A percentile compares a stretch with the other conserved stretches of the same genome.
These are phyloP conservation scores for Wickerhamiella sergipiensis DNA, from an alignment of 805 yeast genomes.

Conservation along the genomic window DNA sequence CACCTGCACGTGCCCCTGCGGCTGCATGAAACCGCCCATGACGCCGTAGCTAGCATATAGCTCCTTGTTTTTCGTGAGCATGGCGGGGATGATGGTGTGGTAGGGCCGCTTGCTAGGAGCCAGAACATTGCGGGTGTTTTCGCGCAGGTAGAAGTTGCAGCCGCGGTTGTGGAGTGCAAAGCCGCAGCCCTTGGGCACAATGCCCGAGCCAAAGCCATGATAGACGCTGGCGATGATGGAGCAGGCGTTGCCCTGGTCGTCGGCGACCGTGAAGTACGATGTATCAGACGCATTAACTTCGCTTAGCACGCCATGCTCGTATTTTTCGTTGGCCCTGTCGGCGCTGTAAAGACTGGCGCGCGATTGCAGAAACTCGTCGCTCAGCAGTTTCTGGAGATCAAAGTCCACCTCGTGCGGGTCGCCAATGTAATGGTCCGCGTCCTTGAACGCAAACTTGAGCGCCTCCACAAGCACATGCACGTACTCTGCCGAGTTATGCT, in stretches of 20 bases:
- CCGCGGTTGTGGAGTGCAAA: slow-evolving; percentile 68
- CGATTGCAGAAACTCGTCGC: slow-evolving; percentile 34
- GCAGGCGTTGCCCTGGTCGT: slow-evolving; percentile 61
- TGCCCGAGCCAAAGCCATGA: slow-evolving; percentile 55
- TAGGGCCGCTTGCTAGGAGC: slow-evolving; percentile 64
- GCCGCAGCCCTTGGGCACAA: slow-evolving; percentile 45
- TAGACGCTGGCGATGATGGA: slow-evolving; percentile 69
- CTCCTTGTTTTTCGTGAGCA: slow-evolving; percentile 44
- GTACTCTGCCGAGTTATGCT: slow-evolving; percentile 59
- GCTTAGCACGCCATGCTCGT: slow-evolving; percentile 33
- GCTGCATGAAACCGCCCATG: slow-evolving; percentile 83
- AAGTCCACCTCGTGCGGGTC: slow-evolving; percentile 33
- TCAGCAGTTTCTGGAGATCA: slow-evolving; percentile 32
- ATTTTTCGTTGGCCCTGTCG: slow-evolving; percentile 28
- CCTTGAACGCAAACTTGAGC: slow-evolving; percentile 59
- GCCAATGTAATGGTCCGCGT: slow-evolving; percentile 58
- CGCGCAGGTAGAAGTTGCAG: slow-evolving; percentile 51
- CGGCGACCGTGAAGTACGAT: slow-evolving; percentile 52
- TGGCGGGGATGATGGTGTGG: slow-evolving; percentile 74
- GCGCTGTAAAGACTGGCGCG: slow-evolving; percentile 36
- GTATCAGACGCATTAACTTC: slow-evolving; percentile 49
- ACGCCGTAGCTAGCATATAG: slow-evolving; percentile 66
- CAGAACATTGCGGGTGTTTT: slow-evolving; percentile 42
- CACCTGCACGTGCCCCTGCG: slow-evolving; percentile 74
- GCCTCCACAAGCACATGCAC: slow-evolving; percentile 57